Percentiles rank a stretch among this genome's conserved stretches.
Evolutionary conservation across 106 monocot genomes (phyloP).

Genomic region (Narthecium ossifragum): DNA sequence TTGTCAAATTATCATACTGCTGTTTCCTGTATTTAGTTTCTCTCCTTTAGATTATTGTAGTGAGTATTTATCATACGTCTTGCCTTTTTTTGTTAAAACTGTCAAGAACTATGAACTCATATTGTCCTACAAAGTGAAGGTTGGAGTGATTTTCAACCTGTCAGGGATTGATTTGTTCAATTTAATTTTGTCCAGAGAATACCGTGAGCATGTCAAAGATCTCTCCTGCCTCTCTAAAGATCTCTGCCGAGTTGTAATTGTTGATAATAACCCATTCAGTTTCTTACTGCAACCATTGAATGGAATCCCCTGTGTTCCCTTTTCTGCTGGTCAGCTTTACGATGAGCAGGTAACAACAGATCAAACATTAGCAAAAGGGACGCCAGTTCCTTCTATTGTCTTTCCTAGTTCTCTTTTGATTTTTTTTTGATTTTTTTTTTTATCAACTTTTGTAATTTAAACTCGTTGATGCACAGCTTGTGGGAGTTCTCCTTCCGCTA

Average conservation of each 20-base stretch:
- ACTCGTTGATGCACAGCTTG: constrained; percentile 29
- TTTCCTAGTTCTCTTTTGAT: too few species aligned
- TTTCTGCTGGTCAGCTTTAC: constrained; percentile 58
- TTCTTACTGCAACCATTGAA: constrained; percentile 72
- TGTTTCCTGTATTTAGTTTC: too few species aligned
- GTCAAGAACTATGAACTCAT: too few species aligned
- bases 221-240: constrained; percentile 34
- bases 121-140: too few species aligned
- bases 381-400: not conserved
- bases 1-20: too few species aligned
- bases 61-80: too few species aligned
- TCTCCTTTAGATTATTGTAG: too few species aligned
- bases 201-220: constrained; percentile 52
- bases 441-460: not conserved
- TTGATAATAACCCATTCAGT: constrained; percentile 80
- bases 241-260: constrained; percentile 37
- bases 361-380: not conserved
- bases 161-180: not conserved
- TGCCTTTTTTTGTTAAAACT: too few species aligned
- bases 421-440: not conserved
- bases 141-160: too few species aligned
- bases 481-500: constrained; percentile 52
- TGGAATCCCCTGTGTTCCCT: constrained; percentile 76
- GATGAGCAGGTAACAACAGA: constrained; percentile 52
- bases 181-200: constrained; percentile 23